A percentile compares a stretch with the other conserved stretches of the same genome.
These are phyloP conservation scores for Castanea sativa DNA, from an alignment of 306 rosid species.

Conservation along the genomic window DNA sequence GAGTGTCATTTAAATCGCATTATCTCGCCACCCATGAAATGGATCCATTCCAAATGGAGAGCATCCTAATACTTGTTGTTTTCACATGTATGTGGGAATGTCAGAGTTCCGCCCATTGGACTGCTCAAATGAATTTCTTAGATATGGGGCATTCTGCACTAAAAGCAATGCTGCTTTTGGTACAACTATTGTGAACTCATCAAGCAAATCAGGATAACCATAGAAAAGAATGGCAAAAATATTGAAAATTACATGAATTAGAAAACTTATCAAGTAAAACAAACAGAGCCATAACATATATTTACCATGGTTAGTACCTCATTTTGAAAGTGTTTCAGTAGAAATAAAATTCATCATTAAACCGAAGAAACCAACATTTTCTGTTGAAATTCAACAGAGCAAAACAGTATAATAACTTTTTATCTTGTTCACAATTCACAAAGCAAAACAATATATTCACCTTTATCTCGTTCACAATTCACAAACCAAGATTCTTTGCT, in stretches of 20 bases:
- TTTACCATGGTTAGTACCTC: not conserved
- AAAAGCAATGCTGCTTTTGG: conserved; percentile 61
- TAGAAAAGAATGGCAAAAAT: conserved; percentile 51
- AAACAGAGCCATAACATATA: not conserved
- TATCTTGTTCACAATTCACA: too few species aligned
- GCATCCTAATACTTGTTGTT: too few species aligned
- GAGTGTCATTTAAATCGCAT: too few species aligned
- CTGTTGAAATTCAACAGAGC: conserved; percentile 4
- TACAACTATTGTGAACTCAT: conserved; percentile 82
- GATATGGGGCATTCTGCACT: conserved; percentile 43
- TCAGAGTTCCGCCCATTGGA: conserved; percentile 59
- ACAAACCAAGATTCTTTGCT: not conserved
- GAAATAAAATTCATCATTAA: too few species aligned
- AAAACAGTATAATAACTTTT: not conserved
- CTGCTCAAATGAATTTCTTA: conserved; percentile 60
- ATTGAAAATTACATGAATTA: not conserved
- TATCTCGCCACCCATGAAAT: too few species aligned
- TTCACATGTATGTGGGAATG: not conserved
- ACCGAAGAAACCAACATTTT: conserved; percentile 2
- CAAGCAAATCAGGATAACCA: conserved; percentile 75
- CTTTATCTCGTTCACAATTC: too few species aligned
- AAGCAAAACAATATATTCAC: too few species aligned
- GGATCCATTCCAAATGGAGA: too few species aligned
- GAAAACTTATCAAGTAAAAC: not conserved
- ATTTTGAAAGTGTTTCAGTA: too few species aligned